Evolutionary conservation across 139 green algal genomes (phyloP).

Genomic region (Zygnema circumcarinatum): DNA sequence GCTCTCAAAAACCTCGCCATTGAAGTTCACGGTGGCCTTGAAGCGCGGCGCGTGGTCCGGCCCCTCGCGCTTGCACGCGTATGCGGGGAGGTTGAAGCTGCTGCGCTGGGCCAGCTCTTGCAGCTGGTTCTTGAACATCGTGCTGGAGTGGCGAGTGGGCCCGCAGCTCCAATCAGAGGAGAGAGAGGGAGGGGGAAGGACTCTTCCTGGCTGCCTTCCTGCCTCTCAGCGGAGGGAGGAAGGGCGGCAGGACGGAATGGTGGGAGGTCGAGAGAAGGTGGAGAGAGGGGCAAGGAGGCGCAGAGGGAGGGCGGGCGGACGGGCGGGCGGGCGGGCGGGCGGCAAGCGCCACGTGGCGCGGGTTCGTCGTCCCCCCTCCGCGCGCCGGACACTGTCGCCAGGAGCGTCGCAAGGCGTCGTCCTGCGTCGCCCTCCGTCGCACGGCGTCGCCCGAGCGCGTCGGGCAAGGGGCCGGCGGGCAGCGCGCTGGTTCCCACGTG

Average conservation of each 20-base stretch:
- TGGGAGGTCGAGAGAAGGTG: background rate
- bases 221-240: no score
- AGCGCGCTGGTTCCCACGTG: background rate
- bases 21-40: slow-evolving; percentile 58
- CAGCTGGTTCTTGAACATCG: slow-evolving; percentile 61
- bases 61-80: slow-evolving; percentile 51
- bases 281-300: background rate
- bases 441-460: no score
- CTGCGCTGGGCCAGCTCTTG: slow-evolving; percentile 57
- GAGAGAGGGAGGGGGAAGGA: background rate
- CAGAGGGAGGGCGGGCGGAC: no score
- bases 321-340: no score
- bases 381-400: no score
- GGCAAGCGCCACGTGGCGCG: no score
- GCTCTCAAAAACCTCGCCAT: slow-evolving; percentile 50
- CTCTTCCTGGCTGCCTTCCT: background rate
- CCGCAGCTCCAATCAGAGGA: no score
- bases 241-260: background rate
- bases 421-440: no score
- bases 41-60: slow-evolving; percentile 56
- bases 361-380: no score
- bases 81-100: slow-evolving; percentile 55
- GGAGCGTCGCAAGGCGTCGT: no score
- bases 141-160: slow-evolving; percentile 2
- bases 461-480: no score